These are phyloP conservation scores for Medicago ruthenica DNA, from an alignment of 306 rosid genomes.

Conservation along the genomic window DNA sequence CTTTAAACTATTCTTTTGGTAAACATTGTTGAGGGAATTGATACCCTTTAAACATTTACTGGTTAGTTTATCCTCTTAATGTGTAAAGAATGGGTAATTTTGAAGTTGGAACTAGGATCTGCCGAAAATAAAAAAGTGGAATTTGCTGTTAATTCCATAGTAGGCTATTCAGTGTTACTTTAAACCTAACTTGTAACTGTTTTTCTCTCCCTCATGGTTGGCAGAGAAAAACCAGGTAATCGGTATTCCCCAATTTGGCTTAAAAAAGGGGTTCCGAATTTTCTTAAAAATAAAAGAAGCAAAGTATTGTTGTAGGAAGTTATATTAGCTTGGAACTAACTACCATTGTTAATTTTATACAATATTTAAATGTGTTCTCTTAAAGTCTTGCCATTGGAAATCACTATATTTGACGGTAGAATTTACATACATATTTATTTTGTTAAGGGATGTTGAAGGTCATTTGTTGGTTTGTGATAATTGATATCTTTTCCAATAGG, in stretches of 20 bases:
- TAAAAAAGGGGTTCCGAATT: not conserved
- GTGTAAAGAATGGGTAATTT: not conserved
- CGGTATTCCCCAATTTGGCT: not conserved
- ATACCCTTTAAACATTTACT: not conserved
- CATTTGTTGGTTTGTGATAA: conserved; percentile 37
- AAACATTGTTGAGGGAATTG: not conserved
- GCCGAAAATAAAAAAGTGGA: not conserved
- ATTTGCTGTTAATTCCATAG: not conserved
- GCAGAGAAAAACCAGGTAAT: not conserved
- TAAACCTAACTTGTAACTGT: not conserved
- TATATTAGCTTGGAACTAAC: conserved; percentile 15
- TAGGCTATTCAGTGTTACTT: not conserved
- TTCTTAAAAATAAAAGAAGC: conserved; percentile 15
- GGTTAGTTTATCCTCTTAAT: not conserved
- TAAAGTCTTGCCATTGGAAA: conserved; percentile 8
- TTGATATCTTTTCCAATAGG: conserved; percentile 55
- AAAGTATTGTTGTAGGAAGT: conserved; percentile 1
- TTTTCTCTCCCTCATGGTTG: not conserved
- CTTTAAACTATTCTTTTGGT: conserved; percentile 15
- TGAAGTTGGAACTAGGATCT: not conserved
- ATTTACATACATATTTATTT: not conserved
- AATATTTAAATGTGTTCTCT: conserved; percentile 24
- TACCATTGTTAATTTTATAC: conserved; percentile 7
- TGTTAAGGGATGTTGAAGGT: conserved; percentile 32
- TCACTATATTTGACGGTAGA: conserved; percentile 12